Evolutionary conservation across 441 rosid genomes (phyloP).

Genomic region (Pelargonium australe): DNA sequence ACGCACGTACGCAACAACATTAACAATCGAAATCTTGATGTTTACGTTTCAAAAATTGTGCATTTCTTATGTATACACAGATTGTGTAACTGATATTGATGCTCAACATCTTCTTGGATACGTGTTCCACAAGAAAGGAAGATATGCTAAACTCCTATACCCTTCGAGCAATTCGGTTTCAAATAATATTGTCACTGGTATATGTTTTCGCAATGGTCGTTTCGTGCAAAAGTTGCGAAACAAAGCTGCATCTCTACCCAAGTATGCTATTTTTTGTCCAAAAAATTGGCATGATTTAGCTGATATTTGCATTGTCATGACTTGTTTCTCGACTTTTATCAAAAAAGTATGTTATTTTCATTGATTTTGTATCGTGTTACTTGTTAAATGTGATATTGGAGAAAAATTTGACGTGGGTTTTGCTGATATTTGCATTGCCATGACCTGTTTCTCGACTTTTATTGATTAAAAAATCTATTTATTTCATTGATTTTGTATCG

Average conservation of each 20-base stretch:
- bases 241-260: slow-evolving; percentile 12
- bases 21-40: not conserved
- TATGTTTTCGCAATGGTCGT: slow-evolving; percentile 17
- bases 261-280: not conserved
- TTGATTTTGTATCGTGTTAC: too few species aligned
- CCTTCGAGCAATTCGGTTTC: slow-evolving; percentile 10
- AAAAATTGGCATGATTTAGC: too few species aligned
- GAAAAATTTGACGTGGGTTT: too few species aligned
- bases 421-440: too few species aligned
- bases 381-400: too few species aligned
- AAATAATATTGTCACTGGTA: slow-evolving; percentile 12
- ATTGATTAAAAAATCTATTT: too few species aligned
- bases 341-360: not conserved
- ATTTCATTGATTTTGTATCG: too few species aligned
- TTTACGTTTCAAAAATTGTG: not conserved
- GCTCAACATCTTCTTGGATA: slow-evolving; percentile 16
- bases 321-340: too few species aligned
- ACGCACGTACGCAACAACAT: not conserved
- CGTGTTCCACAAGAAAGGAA: slow-evolving; percentile 17
- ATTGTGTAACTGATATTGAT: slow-evolving; percentile 5
- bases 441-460: too few species aligned
- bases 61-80: not conserved
- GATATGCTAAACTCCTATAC: slow-evolving; percentile 7
- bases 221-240: slow-evolving; percentile 19
- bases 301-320: too few species aligned